Base-by-base conservation (phyloP, 306 rosid genomes). In the Citrullus colocynthis region DNA sequence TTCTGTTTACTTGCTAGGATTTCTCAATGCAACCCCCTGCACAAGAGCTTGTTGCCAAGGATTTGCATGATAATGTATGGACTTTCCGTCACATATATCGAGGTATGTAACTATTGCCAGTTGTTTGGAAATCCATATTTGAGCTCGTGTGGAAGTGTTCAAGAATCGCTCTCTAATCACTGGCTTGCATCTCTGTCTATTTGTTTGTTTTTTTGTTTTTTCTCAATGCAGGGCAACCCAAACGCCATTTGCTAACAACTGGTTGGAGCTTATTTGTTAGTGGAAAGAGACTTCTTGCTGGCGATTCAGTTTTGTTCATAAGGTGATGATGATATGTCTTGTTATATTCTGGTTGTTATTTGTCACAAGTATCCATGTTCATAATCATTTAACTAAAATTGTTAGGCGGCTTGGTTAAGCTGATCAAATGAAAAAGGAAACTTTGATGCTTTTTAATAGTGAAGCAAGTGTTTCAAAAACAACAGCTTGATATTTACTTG, bases 241-340 rank as follows among this genome's bases (percentile, higher is more conserved):
- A 95, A 63, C 96, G 99, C 5, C 99, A 95, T 87, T 86, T 95
- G 85, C 96, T 95, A 77, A 95, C 99, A 5, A 95, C 99, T 1
- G 99, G 99, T 18, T 95, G 99, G 99, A 95, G 99, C 80, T 84
- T 95, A 34, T 95, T 95, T 82, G 95, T 95, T 64, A 87, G 96
- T 52, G 97, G 97, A 74, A 95, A 95, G 85, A 91, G 91, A 85
- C 96, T 95, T 54, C 89, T 88, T 34, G 96, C 99, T 32, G 99
- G 99, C 6, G 99, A 95, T 79, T 91, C 99, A 36, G 99, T 95
- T 78, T 81, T 95, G 69, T 92, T 95, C 83, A 92, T 95, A 64
- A 87, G 99, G 99, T 94, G 76, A 57, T 75, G 24, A 67, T 44
- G 17, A 4, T 59, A 58, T 52, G 30, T 74, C 62, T 74, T 74